A percentile compares a stretch with the other conserved stretches of the same genome.
Conservation (phyloP, 2,329 filamentous ascomycete genomes). For the Alternaria sp. region DNA sequence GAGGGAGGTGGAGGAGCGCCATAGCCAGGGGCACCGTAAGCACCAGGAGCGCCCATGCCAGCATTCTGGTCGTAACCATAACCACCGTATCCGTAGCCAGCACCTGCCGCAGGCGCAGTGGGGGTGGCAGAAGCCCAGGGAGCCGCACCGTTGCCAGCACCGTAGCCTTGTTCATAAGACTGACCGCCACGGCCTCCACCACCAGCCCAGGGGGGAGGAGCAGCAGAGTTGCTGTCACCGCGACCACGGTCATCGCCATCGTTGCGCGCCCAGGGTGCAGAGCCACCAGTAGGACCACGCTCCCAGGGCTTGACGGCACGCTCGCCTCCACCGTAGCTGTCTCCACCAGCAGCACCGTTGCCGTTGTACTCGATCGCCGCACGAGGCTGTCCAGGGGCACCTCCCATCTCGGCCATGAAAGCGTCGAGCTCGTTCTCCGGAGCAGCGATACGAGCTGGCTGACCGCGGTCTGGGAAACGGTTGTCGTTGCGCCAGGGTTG, state of each 20-base stretch:
- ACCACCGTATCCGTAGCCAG: conserved; percentile 52
- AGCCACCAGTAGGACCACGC: conserved; percentile 79
- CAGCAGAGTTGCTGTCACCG: conserved; percentile 46
- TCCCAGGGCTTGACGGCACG: conserved; percentile 84
- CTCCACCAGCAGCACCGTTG: conserved; percentile 46
- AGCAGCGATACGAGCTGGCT: conserved; percentile 70
- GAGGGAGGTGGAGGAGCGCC: conserved; percentile 51
- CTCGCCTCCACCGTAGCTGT: conserved; percentile 55
- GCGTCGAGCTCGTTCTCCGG: conserved; percentile 96
- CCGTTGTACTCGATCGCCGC: conserved; percentile 71
- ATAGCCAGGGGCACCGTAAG: conserved; percentile 53
- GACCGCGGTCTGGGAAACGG: conserved; percentile 57
- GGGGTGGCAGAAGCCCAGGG: conserved; percentile 51
- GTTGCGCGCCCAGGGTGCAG: conserved; percentile 73
- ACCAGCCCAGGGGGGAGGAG: conserved; percentile 51
- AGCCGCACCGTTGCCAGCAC: conserved; percentile 40
- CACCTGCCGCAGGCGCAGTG: conserved; percentile 35
- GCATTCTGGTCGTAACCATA: conserved; percentile 42
- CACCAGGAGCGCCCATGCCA: conserved; percentile 42
- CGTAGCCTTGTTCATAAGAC: conserved; percentile 37
- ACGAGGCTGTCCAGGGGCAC: conserved; percentile 67
- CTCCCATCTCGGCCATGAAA: conserved; percentile 97
- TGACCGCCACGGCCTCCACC: conserved; percentile 42
- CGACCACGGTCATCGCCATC: conserved; percentile 52
- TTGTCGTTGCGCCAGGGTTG: conserved; percentile 88